These are phyloP conservation scores for Limonium bicolor DNA, from an alignment of 148 eudicot genomes.

Conservation along the genomic window DNA sequence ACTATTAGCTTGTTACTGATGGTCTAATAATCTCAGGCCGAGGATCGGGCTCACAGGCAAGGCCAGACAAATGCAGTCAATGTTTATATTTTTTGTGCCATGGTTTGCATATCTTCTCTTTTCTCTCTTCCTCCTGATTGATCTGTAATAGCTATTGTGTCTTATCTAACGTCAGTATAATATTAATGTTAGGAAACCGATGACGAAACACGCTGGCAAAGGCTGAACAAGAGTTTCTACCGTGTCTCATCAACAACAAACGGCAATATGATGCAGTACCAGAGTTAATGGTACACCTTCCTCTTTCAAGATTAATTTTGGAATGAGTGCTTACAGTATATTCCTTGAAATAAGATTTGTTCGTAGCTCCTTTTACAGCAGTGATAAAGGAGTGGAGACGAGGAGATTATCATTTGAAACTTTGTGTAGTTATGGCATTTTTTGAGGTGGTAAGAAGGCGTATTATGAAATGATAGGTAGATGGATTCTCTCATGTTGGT, in stretches of 20 bases:
- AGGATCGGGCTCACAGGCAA: slow-evolving; percentile 88
- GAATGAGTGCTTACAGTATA: no score
- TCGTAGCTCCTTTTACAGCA: no score
- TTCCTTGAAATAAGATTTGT: no score
- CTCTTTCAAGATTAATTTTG: no score
- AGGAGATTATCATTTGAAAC: no score
- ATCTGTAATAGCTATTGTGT: neutral
- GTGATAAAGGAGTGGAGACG: no score
- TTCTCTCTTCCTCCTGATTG: neutral
- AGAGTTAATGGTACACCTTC: slow-evolving; percentile 45
- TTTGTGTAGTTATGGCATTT: no score
- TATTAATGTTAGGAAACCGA: slow-evolving; percentile 48
- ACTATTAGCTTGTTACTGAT: neutral
- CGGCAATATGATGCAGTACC: slow-evolving; percentile 74
- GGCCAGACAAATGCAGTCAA: slow-evolving; percentile 91
- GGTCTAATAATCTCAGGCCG: slow-evolving; percentile 37
- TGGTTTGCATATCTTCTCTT: slow-evolving; percentile 25
- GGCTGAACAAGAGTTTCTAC: slow-evolving; percentile 57
- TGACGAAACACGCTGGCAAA: slow-evolving; percentile 75
- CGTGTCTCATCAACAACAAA: slow-evolving; percentile 73
- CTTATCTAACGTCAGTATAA: slow-evolving; percentile 4
- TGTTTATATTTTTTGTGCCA: slow-evolving; percentile 85
- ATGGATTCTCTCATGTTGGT: slow-evolving; percentile 31
- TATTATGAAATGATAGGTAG: slow-evolving; percentile 44
- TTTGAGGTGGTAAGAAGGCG: no score